Percentiles rank a stretch among this genome's conserved stretches.
Evolutionary conservation across 1,139 yeast genomes (phyloP).

Genomic region (Geotrichum macrosporum): DNA sequence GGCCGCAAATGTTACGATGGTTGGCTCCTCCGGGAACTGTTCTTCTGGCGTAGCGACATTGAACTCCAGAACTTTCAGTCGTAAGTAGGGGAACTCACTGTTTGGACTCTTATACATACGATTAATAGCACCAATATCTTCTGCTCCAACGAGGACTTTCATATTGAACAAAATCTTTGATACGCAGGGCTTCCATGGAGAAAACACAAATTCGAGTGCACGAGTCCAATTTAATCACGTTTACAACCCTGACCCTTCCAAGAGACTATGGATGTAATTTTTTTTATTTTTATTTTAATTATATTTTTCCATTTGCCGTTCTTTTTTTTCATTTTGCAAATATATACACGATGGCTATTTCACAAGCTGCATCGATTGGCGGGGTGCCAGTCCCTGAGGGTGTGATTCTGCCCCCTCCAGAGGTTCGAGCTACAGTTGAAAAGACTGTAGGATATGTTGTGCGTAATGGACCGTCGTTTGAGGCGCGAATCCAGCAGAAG

Average conservation of each 20-base stretch:
- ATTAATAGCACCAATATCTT: conserved; percentile 31
- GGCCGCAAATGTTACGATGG: conserved; percentile 27
- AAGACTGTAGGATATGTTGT: conserved; percentile 69
- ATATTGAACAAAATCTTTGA: conserved; percentile 21
- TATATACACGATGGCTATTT: too few relatives aligned
- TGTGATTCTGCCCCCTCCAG: conserved; percentile 54
- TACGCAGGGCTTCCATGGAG: too few relatives aligned
- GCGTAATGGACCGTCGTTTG: conserved; percentile 66
- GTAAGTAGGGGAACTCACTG: background rate
- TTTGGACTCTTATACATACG: conserved; percentile 25
- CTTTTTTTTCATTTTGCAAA: too few relatives aligned
- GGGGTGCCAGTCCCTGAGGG: conserved; percentile 40
- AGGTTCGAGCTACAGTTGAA: conserved; percentile 52
- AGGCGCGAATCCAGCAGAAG: conserved; percentile 49
- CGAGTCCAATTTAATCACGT: too few relatives aligned
- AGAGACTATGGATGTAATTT: too few relatives aligned
- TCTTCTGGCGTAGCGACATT: conserved; percentile 25
- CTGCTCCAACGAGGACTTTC: conserved; percentile 33
- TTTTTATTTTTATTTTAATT: too few relatives aligned
- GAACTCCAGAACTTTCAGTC: conserved; percentile 9
- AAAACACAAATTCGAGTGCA: too few relatives aligned
- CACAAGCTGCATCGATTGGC: conserved; percentile 8
- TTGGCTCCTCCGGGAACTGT: conserved; percentile 20
- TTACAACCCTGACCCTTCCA: too few relatives aligned
- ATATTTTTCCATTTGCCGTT: too few relatives aligned